Conservation (phyloP, 441 rosid species). For the Pelargonium exstipulatum region DNA sequence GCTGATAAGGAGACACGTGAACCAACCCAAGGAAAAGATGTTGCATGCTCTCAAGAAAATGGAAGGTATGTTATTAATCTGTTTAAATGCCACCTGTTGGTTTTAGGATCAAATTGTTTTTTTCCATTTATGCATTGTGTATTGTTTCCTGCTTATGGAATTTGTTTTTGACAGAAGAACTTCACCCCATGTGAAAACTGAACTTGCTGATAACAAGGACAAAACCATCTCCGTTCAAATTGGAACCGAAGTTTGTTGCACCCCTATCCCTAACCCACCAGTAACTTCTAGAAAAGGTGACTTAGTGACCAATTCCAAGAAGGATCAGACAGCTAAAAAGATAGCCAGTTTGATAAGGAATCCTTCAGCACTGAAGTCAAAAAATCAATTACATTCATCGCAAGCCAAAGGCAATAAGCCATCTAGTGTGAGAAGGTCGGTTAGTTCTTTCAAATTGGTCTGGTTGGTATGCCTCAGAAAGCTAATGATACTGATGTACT, state of each 20-base stretch:
- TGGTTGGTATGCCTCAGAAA: slow-evolving; percentile 1
- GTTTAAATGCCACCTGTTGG: too few relatives aligned
- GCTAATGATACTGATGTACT: slow-evolving; percentile 8
- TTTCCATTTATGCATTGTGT: too few relatives aligned
- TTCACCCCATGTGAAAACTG: too few relatives aligned
- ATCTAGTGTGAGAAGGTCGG: slow-evolving; percentile 41
- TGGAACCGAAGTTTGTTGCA: slow-evolving; percentile 34
- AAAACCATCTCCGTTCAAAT: slow-evolving; percentile 27
- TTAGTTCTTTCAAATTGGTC: slow-evolving; percentile 9
- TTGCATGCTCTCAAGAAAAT: slow-evolving; percentile 23
- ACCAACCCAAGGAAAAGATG: slow-evolving; percentile 16
- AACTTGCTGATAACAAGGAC: slow-evolving; percentile 24
- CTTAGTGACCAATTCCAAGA: slow-evolving; percentile 42
- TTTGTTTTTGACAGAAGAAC: too few relatives aligned
- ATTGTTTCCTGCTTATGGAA: too few relatives aligned
- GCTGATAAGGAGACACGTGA: slow-evolving; percentile 18
- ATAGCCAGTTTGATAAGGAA: slow-evolving; percentile 52
- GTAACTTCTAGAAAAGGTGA: slow-evolving; percentile 33
- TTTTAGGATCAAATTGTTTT: too few relatives aligned
- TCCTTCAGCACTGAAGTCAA: slow-evolving; percentile 50
- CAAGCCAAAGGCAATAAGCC: slow-evolving; percentile 39
- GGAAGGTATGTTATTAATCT: not conserved
- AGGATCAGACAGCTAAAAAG: slow-evolving; percentile 55
- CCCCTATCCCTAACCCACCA: slow-evolving; percentile 51
- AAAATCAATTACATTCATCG: slow-evolving; percentile 46